Evolutionary conservation across 257 asterid genomes (phyloP), one percentile per base, ranked within the genome.

Genomic region (Gentiana straminea): DNA sequence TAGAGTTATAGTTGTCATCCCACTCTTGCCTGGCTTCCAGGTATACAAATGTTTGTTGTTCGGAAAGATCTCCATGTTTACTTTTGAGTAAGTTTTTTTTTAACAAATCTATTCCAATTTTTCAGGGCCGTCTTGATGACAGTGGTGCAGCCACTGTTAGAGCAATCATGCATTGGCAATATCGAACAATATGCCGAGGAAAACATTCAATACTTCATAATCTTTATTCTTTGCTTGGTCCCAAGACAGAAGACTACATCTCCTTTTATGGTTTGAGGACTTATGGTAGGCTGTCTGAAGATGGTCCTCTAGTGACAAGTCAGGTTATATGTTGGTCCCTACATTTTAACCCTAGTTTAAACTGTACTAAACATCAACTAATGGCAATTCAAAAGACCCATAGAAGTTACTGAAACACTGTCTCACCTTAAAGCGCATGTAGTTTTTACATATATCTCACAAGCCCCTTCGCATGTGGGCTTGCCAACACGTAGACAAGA

Each of bases 151-250:
- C 98, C 64, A 84, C 98, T 43, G 96, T 90, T 64, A 76, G 98
- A 75, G 98, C 96, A 67, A 68, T 90, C 65, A 82, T 84, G 95
- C 98, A 90, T 60, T 90, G 98, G 98, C 98, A 90, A 59, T 86
- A 86, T 67, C 86, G 95, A 60, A 82, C 98, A 10, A 86, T 90
- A 76, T 82, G 83, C 76, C 73, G 89, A 69, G 85, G 87, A 45
- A 83, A 78, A 66, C 69, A 72, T 66, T 90, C 98, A 49, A 80
- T 86, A 79, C 51, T 90, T 75, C 84, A 86, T 65, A 90, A 75
- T 62, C 96, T 90, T 66, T 60, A 66, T 74, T 73, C 84, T 58
- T 66, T 79, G 68, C 66, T 90, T 74, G 98, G 98, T 63, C 69
- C 83, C 13, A 13, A 74, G 50, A 45, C 86, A 24, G 75, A 76